phyloP scores from a whole-genome alignment of 768 basidiomycete species.

The Suillus discolor region DNA sequence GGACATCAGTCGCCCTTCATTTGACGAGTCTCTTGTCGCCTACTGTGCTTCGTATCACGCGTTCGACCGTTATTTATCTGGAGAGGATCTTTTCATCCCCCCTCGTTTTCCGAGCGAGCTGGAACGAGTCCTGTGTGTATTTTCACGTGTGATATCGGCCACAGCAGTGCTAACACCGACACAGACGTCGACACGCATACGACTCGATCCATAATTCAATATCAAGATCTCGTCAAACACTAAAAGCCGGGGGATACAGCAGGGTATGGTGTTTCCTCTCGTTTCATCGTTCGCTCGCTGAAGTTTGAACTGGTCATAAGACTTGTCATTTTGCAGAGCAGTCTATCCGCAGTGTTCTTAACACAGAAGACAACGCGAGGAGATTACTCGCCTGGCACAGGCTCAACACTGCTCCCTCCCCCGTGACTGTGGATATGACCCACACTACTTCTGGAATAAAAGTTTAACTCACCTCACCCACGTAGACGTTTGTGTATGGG shows the following conservation, averaged over 20 bases:
- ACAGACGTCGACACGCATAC: slow-evolving; percentile 65
- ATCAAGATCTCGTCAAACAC: slow-evolving; percentile 57
- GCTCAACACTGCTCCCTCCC: not conserved
- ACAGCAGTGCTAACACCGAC: slow-evolving; percentile 4
- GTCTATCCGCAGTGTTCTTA: slow-evolving; percentile 63
- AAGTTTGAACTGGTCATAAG: slow-evolving; percentile 32
- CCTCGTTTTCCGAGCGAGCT: slow-evolving; percentile 61
- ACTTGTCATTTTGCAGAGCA: slow-evolving; percentile 63
- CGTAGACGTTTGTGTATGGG: too few relatives aligned
- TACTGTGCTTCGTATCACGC: slow-evolving; percentile 72
- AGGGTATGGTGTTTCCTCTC: slow-evolving; percentile 33
- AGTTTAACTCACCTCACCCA: not conserved
- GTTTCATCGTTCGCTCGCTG: slow-evolving; percentile 10
- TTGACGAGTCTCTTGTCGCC: slow-evolving; percentile 67
- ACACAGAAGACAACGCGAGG: slow-evolving; percentile 60
- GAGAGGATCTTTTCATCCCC: slow-evolving; percentile 63
- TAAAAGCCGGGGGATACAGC: slow-evolving; percentile 51
- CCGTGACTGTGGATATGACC: not conserved
- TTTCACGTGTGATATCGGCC: not conserved
- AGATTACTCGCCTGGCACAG: slow-evolving; percentile 60
- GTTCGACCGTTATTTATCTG: slow-evolving; percentile 64
- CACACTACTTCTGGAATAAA: not conserved
- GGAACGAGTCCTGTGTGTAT: slow-evolving; percentile 62
- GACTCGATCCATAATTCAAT: slow-evolving; percentile 78
- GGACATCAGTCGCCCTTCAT: slow-evolving; percentile 61